Base-by-base conservation (phyloP, 371 early-diverging fungal species). In the Circinella umbellata region DNA sequence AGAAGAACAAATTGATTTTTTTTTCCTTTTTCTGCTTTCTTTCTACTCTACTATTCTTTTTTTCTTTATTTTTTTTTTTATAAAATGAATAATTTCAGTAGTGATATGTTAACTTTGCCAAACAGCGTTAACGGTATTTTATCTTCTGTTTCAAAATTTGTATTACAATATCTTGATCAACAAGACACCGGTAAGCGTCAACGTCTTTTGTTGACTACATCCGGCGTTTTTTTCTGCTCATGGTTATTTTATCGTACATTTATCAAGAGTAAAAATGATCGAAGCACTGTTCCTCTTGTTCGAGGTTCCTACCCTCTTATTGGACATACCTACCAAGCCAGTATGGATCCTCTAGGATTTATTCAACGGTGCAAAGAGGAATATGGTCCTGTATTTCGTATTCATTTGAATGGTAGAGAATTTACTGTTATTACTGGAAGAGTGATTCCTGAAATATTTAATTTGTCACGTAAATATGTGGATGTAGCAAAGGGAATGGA, bases 401-500 rank as follows among this genome's bases (percentile, higher is more conserved):
- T 62, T 47, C 47, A 49, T n/a, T 20, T 67, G 4, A 34, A 47
- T 47, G 60, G 57, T 17, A 54, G 62, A 34, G n/a, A 15, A n/a
- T 13, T 57, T 17, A 51, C 61, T 51, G 72, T 71, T 0, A 38
- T 71, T 4, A 64, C 67, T 27, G 72, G 72, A 11, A 35, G 53
- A 4, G 35, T 57, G 0, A 61, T 71, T 18, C 53, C 37, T 63
- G 11, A 66, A 61, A 37, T 71, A 6, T 18, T 53, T 53, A 13
- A 8, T 6, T 15, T 18, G 20, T 53, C 42, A 42, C 6, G 42
- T 9, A 42, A 42, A 42, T 11, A 42, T 42, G 42, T 42, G 9
- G 42, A 42, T 42, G 42, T 71, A 20, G 46, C 49, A 35, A 66
- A 66, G 38, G 71, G 71, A 27, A 55, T 71, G 9, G 61, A 71